phyloP scores from a whole-genome alignment of 2,329 filamentous ascomycete genomes.

The Zymoseptoria brevis region DNA sequence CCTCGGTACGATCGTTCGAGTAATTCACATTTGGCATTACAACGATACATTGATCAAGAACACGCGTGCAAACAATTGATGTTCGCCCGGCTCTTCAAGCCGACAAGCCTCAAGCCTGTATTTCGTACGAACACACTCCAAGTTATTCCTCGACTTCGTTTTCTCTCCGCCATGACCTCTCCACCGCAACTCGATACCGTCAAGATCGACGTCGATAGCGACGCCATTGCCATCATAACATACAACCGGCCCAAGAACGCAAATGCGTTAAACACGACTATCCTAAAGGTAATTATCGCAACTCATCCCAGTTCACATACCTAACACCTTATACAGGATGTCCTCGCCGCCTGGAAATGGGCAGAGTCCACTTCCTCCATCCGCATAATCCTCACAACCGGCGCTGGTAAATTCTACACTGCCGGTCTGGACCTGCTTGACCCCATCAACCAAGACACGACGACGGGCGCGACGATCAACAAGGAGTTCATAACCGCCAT shows the following conservation, averaged over 20 bases:
- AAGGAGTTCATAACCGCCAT: slow-evolving; percentile 13
- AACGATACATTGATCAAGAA: not conserved
- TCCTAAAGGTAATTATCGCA: slow-evolving; percentile 1
- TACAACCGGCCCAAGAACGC: slow-evolving; percentile 18
- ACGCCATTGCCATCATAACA: slow-evolving; percentile 16
- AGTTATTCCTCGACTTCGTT: not conserved
- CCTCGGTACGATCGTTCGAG: not conserved
- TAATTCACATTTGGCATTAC: not conserved
- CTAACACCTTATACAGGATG: slow-evolving; percentile 5
- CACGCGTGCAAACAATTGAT: not conserved
- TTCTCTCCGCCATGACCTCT: slow-evolving; percentile 10
- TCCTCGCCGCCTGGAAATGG: slow-evolving; percentile 16
- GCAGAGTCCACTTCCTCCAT: slow-evolving; percentile 8
- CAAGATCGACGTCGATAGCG: slow-evolving; percentile 12
- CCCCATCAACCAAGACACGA: slow-evolving; percentile 7
- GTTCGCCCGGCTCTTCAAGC: not conserved
- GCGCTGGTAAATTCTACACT: slow-evolving; percentile 19
- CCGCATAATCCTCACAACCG: slow-evolving; percentile 17
- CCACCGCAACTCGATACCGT: slow-evolving; percentile 12
- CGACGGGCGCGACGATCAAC: slow-evolving; percentile 11
- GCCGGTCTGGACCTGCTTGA: slow-evolving; percentile 19
- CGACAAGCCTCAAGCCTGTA: not conserved
- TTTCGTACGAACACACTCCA: not conserved
- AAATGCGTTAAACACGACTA: slow-evolving; percentile 15
- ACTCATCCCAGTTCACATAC: not conserved